These are phyloP conservation scores for Santalum album DNA, from an alignment of 164 flowering plant species.

Conservation along the genomic window DNA sequence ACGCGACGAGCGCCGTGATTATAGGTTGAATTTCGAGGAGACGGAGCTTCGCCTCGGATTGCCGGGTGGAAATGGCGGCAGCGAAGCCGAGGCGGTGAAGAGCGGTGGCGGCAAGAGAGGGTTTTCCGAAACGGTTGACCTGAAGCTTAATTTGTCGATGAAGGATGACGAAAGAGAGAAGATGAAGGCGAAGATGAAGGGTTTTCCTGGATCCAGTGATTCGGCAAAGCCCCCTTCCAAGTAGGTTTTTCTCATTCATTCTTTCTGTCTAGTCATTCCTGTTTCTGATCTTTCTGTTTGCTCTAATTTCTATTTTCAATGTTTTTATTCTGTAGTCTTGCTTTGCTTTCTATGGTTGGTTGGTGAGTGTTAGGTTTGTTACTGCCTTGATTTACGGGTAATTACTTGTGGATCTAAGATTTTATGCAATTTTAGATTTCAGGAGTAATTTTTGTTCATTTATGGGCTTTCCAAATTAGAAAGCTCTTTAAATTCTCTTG, in stretches of 20 bases:
- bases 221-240: constrained; percentile 39
- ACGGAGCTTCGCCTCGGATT: constrained; percentile 46
- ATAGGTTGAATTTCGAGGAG: constrained; percentile 27
- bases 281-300: background rate
- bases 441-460: too few relatives aligned
- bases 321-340: background rate
- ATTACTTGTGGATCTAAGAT: too few relatives aligned
- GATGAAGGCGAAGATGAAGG: constrained; percentile 10
- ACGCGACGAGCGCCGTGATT: constrained; percentile 9
- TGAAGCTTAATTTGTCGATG: constrained; percentile 36
- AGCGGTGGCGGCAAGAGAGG: constrained; percentile 31
- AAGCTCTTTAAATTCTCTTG: too few relatives aligned
- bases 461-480: too few relatives aligned
- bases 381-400: too few relatives aligned
- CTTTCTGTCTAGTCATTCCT: background rate
- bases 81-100: constrained; percentile 15
- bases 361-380: background rate
- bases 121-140: constrained; percentile 37
- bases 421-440: too few relatives aligned
- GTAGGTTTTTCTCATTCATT: constrained; percentile 14
- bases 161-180: constrained; percentile 8
- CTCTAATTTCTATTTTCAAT: background rate
- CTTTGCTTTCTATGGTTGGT: background rate
- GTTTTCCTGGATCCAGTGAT: constrained; percentile 13
- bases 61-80: constrained; percentile 21